Conservation (phyloP, 768 basidiomycete species). For the Lactarius pseudohatsudake region DNA sequence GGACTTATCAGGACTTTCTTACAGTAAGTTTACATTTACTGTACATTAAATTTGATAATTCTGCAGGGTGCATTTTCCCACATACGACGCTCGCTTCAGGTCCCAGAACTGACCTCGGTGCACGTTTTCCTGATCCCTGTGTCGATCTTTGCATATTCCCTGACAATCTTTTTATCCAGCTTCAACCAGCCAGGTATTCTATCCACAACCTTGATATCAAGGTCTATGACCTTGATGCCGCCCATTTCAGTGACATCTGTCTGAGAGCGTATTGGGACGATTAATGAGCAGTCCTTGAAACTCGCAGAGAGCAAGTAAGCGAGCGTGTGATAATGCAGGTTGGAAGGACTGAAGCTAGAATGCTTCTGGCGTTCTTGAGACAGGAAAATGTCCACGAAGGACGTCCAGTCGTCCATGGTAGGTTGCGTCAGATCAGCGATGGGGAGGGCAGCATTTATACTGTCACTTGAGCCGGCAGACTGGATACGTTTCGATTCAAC, state of each 20-base stretch:
- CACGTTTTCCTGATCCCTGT: slow-evolving; percentile 17
- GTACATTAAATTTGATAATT: neutral
- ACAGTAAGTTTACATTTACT: neutral
- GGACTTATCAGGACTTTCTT: neutral
- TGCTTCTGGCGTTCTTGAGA: slow-evolving; percentile 41
- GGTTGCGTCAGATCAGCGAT: slow-evolving; percentile 45
- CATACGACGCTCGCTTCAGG: neutral
- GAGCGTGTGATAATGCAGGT: slow-evolving; percentile 62
- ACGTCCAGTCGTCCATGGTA: slow-evolving; percentile 59
- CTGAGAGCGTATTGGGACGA: slow-evolving; percentile 45
- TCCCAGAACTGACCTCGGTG: slow-evolving; percentile 5
- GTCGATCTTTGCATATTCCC: slow-evolving; percentile 38
- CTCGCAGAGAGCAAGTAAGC: slow-evolving; percentile 87
- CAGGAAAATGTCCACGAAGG: slow-evolving; percentile 58
- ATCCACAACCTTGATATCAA: slow-evolving; percentile 74
- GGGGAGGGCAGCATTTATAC: neutral
- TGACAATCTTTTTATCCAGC: slow-evolving; percentile 68
- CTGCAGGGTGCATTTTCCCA: neutral
- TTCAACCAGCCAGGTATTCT: slow-evolving; percentile 69
- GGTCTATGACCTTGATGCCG: slow-evolving; percentile 75
- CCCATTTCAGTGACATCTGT: slow-evolving; percentile 29
- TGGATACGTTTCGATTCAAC: neutral
- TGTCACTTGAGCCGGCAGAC: neutral
- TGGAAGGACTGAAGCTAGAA: slow-evolving; percentile 39
- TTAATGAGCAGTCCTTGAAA: slow-evolving; percentile 94